Percentiles rank a stretch among this genome's conserved stretches.
phyloP scores from a whole-genome alignment of 257 asterid species.

The Avicennia marina region DNA sequence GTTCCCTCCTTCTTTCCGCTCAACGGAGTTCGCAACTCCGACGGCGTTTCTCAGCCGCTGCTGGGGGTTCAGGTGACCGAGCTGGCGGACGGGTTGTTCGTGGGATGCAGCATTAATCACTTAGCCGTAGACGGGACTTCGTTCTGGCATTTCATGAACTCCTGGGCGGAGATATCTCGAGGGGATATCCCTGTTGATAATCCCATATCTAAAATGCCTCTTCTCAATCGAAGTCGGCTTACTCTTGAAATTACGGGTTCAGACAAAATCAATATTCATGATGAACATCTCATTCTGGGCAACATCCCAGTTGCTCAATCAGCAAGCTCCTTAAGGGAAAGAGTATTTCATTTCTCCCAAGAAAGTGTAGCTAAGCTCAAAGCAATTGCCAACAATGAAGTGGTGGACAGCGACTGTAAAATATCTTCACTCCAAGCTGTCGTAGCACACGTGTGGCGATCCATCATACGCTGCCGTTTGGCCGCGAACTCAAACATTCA shows the following conservation, averaged over 20 bases:
- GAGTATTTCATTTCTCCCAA: conserved; percentile 22
- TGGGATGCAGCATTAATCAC: conserved; percentile 34
- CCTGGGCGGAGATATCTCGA: conserved; percentile 40
- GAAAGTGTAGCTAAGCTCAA: conserved; percentile 19
- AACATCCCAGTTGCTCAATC: background rate
- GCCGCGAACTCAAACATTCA: background rate
- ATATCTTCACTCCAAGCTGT: conserved; percentile 48
- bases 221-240: conserved; percentile 17
- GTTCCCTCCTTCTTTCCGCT: conserved; percentile 28
- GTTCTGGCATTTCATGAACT: conserved; percentile 34
- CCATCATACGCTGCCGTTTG: conserved; percentile 24
- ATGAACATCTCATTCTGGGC: conserved; percentile 12
- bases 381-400: conserved; percentile 25
- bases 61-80: conserved; percentile 39
- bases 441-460: conserved; percentile 43
- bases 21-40: conserved; percentile 23
- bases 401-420: background rate
- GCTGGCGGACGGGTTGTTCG: conserved; percentile 34
- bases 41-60: conserved; percentile 32
- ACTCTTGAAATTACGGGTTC: conserved; percentile 17
- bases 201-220: conserved; percentile 18
- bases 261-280: background rate
- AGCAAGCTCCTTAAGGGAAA: background rate
- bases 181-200: background rate
- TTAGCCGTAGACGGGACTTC: conserved; percentile 32